Evolutionary conservation across 176 grass and related monocot species (phyloP).

Genomic region (Microstegium vimineum): DNA sequence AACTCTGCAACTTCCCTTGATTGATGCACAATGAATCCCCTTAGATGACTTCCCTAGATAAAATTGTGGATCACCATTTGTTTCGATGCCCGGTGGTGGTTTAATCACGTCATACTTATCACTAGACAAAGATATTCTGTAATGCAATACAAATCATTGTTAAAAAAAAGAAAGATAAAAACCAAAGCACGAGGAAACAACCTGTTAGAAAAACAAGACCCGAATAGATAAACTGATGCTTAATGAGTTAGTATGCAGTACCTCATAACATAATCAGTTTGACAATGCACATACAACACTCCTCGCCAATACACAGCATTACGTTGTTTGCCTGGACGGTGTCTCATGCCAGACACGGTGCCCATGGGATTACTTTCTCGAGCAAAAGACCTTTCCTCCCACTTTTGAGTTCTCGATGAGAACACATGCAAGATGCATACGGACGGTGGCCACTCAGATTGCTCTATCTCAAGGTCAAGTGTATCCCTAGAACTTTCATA

Average conservation of each 20-base stretch:
- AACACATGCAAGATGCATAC: no score
- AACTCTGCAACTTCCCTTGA: not conserved
- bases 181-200: not conserved
- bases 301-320: no score
- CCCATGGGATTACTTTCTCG: not conserved
- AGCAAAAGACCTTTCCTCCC: no score
- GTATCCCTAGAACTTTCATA: no score
- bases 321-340: fast-evolving
- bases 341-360: not conserved
- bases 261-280: not conserved
- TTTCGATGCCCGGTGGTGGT: not conserved
- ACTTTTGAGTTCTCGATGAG: no score
- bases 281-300: not conserved
- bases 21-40: not conserved
- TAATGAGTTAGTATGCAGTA: not conserved
- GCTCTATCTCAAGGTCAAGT: no score
- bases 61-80: not conserved
- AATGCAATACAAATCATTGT: not conserved
- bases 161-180: not conserved
- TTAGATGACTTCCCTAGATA: not conserved
- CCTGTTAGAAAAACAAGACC: no score
- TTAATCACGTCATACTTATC: not conserved
- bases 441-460: no score
- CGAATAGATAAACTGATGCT: no score
- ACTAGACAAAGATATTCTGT: not conserved